These are phyloP conservation scores for Hemisphaericaspora xylofermentans DNA, from an alignment of 1,139 yeast species.

Conservation along the genomic window DNA sequence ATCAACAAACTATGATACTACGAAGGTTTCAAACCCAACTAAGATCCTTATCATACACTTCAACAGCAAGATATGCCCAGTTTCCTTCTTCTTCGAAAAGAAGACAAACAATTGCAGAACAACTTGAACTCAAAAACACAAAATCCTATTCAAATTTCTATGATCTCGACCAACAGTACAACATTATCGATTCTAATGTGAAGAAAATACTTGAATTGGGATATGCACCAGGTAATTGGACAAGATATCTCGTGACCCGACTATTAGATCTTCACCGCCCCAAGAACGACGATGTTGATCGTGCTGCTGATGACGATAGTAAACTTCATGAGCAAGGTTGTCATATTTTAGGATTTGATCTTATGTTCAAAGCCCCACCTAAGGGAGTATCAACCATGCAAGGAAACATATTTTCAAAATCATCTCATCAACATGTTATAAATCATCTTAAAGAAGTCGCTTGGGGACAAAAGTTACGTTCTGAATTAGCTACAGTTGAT, in stretches of 20 bases:
- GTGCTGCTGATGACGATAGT: too few relatives aligned
- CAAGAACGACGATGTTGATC: too few relatives aligned
- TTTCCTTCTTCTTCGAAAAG: too few relatives aligned
- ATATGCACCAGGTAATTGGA: constrained; percentile 96
- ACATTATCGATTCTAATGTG: constrained; percentile 26
- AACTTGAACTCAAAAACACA: too few relatives aligned
- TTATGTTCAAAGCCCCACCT: constrained; percentile 78
- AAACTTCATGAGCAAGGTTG: constrained; percentile 57
- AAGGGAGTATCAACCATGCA: constrained; percentile 77
- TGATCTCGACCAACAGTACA: constrained; percentile 28
- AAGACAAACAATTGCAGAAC: neutral
- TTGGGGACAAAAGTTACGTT: constrained; percentile 11
- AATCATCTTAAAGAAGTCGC: constrained; percentile 52
- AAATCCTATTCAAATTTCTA: neutral
- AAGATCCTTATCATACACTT: too few relatives aligned
- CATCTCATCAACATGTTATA: constrained; percentile 61
- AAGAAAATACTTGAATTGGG: constrained; percentile 52
- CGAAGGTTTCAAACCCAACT: too few relatives aligned
- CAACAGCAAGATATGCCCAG: too few relatives aligned
- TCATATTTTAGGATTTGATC: constrained; percentile 79
- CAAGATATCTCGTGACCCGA: constrained; percentile 60
- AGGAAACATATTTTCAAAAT: constrained; percentile 75
- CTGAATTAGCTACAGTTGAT: neutral
- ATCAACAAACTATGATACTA: too few relatives aligned
- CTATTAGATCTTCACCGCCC: constrained; percentile 29